phyloP scores from a whole-genome alignment of 768 basidiomycete species.

The Termitomyces sp. region DNA sequence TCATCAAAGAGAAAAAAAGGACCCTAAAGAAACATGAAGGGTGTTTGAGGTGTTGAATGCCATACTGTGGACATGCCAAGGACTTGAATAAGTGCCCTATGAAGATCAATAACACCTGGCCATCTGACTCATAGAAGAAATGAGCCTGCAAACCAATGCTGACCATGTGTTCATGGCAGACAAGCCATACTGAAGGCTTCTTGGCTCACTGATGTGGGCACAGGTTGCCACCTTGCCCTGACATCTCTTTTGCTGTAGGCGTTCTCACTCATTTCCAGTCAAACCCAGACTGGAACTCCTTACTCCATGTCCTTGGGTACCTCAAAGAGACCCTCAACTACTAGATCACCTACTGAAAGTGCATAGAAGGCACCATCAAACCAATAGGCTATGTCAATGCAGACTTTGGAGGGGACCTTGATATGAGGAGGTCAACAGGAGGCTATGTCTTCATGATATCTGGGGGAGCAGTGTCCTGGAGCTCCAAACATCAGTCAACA shows the following conservation, averaged over 20 bases:
- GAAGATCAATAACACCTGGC: no score
- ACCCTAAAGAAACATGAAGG: no score
- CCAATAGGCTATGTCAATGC: neutral
- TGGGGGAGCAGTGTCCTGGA: neutral
- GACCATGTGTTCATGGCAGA: neutral
- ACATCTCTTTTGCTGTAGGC: neutral
- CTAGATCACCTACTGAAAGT: neutral
- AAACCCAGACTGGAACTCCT: neutral
- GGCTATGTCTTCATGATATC: neutral
- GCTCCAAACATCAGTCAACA: neutral
- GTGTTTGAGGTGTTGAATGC: no score
- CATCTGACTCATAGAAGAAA: neutral
- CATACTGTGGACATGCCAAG: no score
- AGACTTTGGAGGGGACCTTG: neutral
- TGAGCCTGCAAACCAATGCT: neutral
- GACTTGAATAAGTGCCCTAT: no score
- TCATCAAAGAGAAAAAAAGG: no score
- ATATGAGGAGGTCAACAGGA: neutral
- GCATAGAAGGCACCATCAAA: neutral
- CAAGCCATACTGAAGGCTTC: neutral
- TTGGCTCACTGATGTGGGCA: neutral
- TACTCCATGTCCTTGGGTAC: neutral
- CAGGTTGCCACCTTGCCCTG: neutral
- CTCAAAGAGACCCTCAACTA: neutral
- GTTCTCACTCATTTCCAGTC: neutral